These are phyloP conservation scores for Trichoderma erinaceum DNA, from an alignment of 495 filamentous ascomycete species.

Conservation along the genomic window DNA sequence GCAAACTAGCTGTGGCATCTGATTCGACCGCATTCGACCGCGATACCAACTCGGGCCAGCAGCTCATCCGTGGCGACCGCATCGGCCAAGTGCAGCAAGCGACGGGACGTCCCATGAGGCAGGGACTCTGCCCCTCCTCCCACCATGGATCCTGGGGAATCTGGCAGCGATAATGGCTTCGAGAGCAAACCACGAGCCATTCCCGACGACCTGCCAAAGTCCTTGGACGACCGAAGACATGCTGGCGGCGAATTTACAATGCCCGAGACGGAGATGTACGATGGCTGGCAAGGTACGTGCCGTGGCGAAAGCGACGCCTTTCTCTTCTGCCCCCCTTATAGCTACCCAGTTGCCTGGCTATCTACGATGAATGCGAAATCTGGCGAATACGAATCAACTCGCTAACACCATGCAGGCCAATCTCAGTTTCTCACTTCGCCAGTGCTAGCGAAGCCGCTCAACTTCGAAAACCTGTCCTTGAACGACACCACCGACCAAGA, in stretches of 20 bases:
- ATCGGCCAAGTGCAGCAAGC: neutral
- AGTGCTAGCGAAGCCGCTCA: constrained; percentile 71
- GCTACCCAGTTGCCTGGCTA: neutral
- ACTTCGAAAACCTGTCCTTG: constrained; percentile 73
- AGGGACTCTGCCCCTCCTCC: constrained; percentile 21
- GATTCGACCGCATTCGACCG: neutral
- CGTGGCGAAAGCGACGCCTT: neutral
- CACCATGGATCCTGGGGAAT: constrained; percentile 54
- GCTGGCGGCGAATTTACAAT: constrained; percentile 43
- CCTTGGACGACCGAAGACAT: constrained; percentile 78
- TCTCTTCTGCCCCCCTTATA: neutral
- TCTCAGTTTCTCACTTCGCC: constrained; percentile 88
- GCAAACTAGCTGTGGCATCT: neutral
- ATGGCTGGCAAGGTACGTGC: constrained; percentile 90
- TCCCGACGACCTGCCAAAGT: constrained; percentile 82
- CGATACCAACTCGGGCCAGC: neutral
- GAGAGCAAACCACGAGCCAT: constrained; percentile 47
- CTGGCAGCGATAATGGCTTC: constrained; percentile 36
- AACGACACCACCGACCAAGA: constrained; percentile 63
- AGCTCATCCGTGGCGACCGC: neutral
- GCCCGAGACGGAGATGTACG: constrained; percentile 91
- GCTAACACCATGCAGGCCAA: constrained; percentile 58
- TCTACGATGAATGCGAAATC: too few relatives aligned
- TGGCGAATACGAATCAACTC: neutral
- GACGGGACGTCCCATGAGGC: constrained; percentile 8